These are phyloP conservation scores for Corylus heterophylla DNA, from an alignment of 306 rosid species.

Conservation along the genomic window DNA sequence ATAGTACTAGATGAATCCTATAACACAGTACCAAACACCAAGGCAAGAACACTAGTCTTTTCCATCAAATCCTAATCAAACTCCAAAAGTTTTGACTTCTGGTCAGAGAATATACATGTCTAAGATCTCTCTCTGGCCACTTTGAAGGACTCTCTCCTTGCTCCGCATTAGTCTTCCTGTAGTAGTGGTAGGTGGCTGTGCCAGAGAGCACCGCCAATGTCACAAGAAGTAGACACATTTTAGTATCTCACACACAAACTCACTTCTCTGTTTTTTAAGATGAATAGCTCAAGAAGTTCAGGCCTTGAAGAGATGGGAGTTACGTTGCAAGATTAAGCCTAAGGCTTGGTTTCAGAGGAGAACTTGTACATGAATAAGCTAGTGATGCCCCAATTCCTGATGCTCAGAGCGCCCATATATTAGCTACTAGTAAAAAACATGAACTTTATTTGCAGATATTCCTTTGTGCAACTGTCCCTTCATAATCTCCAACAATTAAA, in stretches of 20 bases:
- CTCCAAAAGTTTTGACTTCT: conserved; percentile 44
- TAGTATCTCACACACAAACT: too few species aligned
- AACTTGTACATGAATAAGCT: conserved; percentile 42
- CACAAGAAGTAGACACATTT: too few species aligned
- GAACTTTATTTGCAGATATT: not conserved
- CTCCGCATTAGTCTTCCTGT: too few species aligned
- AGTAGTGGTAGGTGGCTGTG: too few species aligned
- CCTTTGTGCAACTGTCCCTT: too few species aligned
- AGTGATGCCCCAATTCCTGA: conserved; percentile 76
- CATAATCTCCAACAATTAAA: conserved; percentile 38
- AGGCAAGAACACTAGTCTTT: conserved; percentile 90
- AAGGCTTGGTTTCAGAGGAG: conserved; percentile 78
- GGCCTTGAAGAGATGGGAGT: not conserved
- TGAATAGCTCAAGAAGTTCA: conserved; percentile 27
- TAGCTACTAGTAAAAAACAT: not conserved
- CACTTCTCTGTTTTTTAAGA: conserved; percentile 18
- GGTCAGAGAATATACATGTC: not conserved
- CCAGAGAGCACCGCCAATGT: too few species aligned
- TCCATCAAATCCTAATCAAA: conserved; percentile 90
- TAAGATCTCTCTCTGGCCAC: conserved; percentile 36
- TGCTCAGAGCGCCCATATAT: conserved; percentile 69
- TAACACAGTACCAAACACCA: conserved; percentile 37
- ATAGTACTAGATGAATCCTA: too few species aligned
- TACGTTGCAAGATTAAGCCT: conserved; percentile 85
- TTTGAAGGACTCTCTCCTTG: too few species aligned